Evolutionary conservation across 2,329 filamentous ascomycete species (phyloP), one percentile per base, ranked within the genome.

Genomic region (Rachicladosporium sp.): DNA sequence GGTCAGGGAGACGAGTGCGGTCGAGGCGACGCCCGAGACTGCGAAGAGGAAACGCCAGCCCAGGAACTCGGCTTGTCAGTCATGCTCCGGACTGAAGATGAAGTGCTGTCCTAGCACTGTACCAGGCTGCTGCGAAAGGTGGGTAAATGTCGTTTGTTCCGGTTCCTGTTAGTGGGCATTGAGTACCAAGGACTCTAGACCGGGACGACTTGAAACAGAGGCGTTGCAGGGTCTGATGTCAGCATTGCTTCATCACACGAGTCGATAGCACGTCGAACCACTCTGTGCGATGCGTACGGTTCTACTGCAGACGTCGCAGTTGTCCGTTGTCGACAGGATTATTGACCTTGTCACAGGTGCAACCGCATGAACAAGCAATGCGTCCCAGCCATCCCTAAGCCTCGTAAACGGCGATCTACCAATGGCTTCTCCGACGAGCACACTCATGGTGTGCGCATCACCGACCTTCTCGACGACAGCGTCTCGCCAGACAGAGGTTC

Each of bases 51-150:
- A 52, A 43, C 47, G 51, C 30, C 53, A 55, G 41, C 49, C 50
- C 4, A 39, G 51, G 29, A 53, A 54, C 35, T 44, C 40, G 10
- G 53, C 53, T 4, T 55, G 53, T 42, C 49, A 49, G 36, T 40
- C 38, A 35, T 55, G 53, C 41, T 45, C 50, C 3, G 38, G 40
- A n/a, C 37, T 53, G 29, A 55, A 55, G 47, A 54, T 55, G 50
- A 53, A 52, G 33, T 48, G 46, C 37, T 33, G 46, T 8, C 38
- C 34, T 2, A 35, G 38, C 15, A 37, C 45, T 23, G 38, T 40
- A 2, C 11, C 31, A 9, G 40, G 43, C 15, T 36, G 38, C 10
- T 43, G 43, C 30, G 43, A 44, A 29, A 46, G 45, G 43, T 45
- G 10, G 41, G 43, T 43, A 6, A n/a, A 35, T 12, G 21, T 15